Evolutionary conservation across 225 moss, liverwort and hornwort genomes (phyloP).

Genomic region (Climacium dendroides): DNA sequence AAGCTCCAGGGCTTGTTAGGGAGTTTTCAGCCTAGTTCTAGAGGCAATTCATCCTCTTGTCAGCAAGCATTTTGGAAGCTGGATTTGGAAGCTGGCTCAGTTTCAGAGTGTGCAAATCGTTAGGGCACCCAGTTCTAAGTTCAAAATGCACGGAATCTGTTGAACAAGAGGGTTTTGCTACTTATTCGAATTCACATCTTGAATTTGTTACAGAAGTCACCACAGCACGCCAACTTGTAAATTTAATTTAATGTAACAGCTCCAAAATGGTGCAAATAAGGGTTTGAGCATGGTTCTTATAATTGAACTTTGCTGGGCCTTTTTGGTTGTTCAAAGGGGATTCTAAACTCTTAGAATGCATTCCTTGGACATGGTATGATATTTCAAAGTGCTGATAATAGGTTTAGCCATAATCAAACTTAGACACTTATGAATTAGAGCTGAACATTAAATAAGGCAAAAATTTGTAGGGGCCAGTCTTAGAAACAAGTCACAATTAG

Average conservation of each 20-base stretch:
- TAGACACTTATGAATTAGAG: background rate
- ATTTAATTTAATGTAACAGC: too few relatives aligned
- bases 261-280: background rate
- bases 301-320: background rate
- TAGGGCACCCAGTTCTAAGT: background rate
- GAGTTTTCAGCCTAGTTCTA: background rate
- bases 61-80: background rate
- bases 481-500: background rate
- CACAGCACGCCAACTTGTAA: background rate
- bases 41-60: background rate
- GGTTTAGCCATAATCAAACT: background rate
- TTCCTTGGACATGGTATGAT: too few relatives aligned
- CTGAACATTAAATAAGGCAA: too few relatives aligned
- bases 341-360: background rate
- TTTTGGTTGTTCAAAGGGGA: background rate
- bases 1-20: background rate
- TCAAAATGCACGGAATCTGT: background rate
- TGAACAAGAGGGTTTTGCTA: background rate
- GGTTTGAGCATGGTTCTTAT: too few relatives aligned
- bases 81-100: background rate
- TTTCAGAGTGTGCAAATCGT: background rate
- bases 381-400: background rate
- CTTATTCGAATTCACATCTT: background rate
- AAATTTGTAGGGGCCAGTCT: background rate
- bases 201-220: background rate